Percentiles rank a stretch among this genome's conserved stretches.
Evolutionary conservation across 192 early-diverging fungal species (phyloP).

Genomic region (Rhizoclosmatium globosum): DNA sequence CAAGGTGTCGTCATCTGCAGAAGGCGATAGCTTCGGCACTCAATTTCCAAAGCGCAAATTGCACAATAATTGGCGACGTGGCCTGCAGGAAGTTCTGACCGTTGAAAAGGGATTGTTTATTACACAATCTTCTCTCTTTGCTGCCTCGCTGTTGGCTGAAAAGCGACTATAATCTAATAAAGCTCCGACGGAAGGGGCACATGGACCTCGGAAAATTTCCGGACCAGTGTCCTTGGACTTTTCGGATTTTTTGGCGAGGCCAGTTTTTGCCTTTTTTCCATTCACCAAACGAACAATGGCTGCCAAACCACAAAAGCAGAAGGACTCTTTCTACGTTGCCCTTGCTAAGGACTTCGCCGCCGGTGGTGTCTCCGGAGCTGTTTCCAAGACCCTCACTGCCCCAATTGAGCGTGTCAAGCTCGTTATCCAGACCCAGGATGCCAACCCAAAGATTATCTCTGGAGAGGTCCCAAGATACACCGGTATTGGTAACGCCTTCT

Average conservation of each 20-base stretch:
- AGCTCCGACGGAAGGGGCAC: too few species aligned
- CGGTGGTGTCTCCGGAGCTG: conserved; percentile 96
- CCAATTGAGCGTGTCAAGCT: conserved; percentile 99
- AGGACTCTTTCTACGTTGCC: conserved; percentile 38
- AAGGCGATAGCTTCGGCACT: conserved; percentile 24
- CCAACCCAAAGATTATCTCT: conserved; percentile 66
- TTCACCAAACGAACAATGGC: conserved; percentile 21
- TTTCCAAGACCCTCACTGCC: conserved; percentile 98
- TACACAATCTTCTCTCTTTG: conserved; percentile 10
- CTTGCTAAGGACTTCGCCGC: conserved; percentile 71
- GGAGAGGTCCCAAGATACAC: conserved; percentile 85
- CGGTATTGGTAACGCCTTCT: conserved; percentile 93
- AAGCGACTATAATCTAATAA: neutral
- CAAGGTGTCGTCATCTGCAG: conserved; percentile 17
- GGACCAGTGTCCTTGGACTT: neutral
- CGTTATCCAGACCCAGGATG: conserved; percentile 44
- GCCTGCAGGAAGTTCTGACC: conserved; percentile 10
- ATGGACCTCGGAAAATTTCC: too few species aligned
- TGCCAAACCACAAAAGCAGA: conserved; percentile 19
- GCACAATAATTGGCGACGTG: neutral
- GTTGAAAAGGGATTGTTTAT: conserved; percentile 5
- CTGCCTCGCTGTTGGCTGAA: conserved; percentile 14
- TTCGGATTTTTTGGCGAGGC: conserved; percentile 9
- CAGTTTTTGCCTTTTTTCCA: conserved; percentile 6
- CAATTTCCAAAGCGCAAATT: conserved; percentile 19